Evolutionary conservation across 139 green algal genomes (phyloP), one percentile per base, ranked within the genome.

Genomic region (Chlorella sp.): DNA sequence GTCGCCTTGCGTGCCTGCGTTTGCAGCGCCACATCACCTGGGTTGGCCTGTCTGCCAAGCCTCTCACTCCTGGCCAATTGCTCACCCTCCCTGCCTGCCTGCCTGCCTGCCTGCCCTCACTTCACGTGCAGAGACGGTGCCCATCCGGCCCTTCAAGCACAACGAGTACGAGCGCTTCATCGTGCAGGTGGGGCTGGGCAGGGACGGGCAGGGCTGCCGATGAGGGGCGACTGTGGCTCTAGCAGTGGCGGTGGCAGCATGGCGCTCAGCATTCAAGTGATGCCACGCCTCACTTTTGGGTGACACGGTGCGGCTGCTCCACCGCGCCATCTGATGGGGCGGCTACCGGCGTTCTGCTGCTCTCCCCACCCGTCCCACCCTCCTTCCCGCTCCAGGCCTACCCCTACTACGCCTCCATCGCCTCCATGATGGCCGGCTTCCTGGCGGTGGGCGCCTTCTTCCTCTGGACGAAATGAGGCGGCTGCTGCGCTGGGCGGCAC

Each of bases 161-260:
- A 88, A 99, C 73, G 96, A 99, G 92, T 99, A 96, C 85, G 95
- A 98, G 85, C 88, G 96, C 43, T 99, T 99, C 90, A 82, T 91
- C 26, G 24, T 81, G 67, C 87, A 90, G 67, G 81, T 73, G 62
- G 7, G 41, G 7, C 17, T 28, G n/a, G n/a, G n/a, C n/a, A n/a
- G n/a, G n/a, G n/a, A n/a, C n/a, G n/a, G n/a, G n/a, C n/a, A n/a
- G n/a, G n/a, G n/a, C n/a, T n/a, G n/a, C n/a, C n/a, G n/a, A n/a
- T n/a, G n/a, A n/a, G n/a, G n/a, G n/a, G n/a, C n/a, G n/a, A n/a
- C n/a, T n/a, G n/a, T n/a, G n/a, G n/a, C n/a, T n/a, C n/a, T n/a
- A n/a, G n/a, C n/a, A n/a, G n/a, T n/a, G n/a, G n/a, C n/a, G n/a
- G n/a, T n/a, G n/a, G n/a, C n/a, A n/a, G n/a, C n/a, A n/a, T n/a